Evolutionary conservation across 306 rosid genomes (phyloP).

Genomic region (Dalbergia oliveri): DNA sequence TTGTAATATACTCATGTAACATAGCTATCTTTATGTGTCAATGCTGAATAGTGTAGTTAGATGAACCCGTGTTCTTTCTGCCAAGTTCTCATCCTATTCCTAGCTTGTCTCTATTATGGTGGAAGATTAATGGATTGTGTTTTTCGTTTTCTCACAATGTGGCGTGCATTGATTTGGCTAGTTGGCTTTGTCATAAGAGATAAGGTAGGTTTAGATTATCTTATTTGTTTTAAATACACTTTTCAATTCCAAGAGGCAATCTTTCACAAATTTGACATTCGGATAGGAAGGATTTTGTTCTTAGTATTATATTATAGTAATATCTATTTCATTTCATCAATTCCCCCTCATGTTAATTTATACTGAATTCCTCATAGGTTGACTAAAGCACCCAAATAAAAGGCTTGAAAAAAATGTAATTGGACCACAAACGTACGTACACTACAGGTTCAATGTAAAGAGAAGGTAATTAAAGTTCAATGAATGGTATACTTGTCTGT

Average conservation of each 20-base stretch:
- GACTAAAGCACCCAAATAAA: conserved; percentile 36
- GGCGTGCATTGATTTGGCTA: conserved; percentile 37
- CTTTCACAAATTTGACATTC: conserved; percentile 20
- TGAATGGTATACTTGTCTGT: conserved; percentile 29
- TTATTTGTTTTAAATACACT: conserved; percentile 25
- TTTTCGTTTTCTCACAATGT: conserved; percentile 35
- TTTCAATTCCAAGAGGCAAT: conserved; percentile 12
- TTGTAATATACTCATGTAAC: conserved; percentile 9
- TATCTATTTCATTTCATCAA: conserved; percentile 7
- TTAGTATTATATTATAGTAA: conserved; percentile 20
- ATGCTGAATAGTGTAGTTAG: not conserved
- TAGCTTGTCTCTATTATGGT: conserved; percentile 45
- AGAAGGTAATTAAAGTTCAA: conserved; percentile 33
- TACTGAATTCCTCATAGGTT: conserved; percentile 29
- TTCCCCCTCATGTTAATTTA: not conserved
- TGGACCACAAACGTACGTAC: conserved; percentile 36
- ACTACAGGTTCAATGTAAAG: conserved; percentile 13
- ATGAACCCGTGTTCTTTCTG: conserved; percentile 33
- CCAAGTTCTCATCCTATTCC: not conserved
- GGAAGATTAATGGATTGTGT: conserved; percentile 18
- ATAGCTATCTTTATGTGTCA: conserved; percentile 10
- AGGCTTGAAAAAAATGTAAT: conserved; percentile 12
- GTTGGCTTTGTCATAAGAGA: conserved; percentile 42
- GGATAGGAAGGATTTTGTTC: conserved; percentile 35
- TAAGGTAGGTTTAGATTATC: conserved; percentile 43